Conservation (phyloP, 2,329 filamentous ascomycete species). For the Aplosporella prunicola region DNA sequence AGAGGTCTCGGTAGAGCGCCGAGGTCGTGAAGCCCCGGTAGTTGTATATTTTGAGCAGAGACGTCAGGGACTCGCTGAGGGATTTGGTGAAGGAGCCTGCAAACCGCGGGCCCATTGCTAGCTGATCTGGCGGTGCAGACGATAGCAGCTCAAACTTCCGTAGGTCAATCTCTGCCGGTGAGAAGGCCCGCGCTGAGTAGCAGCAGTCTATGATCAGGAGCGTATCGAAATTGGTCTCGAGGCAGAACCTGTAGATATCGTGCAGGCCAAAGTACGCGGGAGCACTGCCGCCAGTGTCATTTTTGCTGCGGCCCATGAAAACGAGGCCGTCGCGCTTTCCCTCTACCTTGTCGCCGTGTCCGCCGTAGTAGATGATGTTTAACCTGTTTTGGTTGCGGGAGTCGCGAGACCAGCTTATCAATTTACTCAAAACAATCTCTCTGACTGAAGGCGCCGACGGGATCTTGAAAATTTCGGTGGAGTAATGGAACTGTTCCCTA, state of each 20-base stretch:
- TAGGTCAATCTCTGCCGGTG: slow-evolving; percentile 4
- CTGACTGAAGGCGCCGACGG: slow-evolving; percentile 5
- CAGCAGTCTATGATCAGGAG: slow-evolving; percentile 14
- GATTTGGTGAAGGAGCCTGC: slow-evolving; percentile 14
- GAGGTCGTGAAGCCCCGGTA: slow-evolving; percentile 13
- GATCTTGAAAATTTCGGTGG: slow-evolving; percentile 13
- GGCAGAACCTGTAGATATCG: too few relatives aligned
- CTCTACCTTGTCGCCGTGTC: slow-evolving; percentile 11
- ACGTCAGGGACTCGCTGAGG: slow-evolving; percentile 8
- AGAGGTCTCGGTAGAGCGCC: slow-evolving; percentile 32
- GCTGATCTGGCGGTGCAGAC: slow-evolving; percentile 10
- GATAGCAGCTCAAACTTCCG: slow-evolving; percentile 15
- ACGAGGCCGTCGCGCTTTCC: slow-evolving; percentile 3
- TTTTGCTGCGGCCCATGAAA: slow-evolving; percentile 7
- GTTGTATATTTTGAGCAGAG: too few relatives aligned
- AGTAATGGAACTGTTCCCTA: slow-evolving; percentile 10
- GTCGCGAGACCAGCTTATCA: slow-evolving; percentile 9
- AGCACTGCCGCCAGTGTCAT: slow-evolving; percentile 1
- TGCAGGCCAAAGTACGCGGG: too few relatives aligned
- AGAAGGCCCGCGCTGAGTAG: slow-evolving; percentile 12
- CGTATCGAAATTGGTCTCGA: slow-evolving; percentile 12
- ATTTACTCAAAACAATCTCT: neutral
- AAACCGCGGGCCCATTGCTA: slow-evolving; percentile 8
- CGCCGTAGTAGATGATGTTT: slow-evolving; percentile 16
- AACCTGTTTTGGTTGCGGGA: slow-evolving; percentile 12